Evolutionary conservation across 176 grass and related monocot species (phyloP), one percentile per base, ranked within the genome.

Genomic region (Cenchrus americanus): DNA sequence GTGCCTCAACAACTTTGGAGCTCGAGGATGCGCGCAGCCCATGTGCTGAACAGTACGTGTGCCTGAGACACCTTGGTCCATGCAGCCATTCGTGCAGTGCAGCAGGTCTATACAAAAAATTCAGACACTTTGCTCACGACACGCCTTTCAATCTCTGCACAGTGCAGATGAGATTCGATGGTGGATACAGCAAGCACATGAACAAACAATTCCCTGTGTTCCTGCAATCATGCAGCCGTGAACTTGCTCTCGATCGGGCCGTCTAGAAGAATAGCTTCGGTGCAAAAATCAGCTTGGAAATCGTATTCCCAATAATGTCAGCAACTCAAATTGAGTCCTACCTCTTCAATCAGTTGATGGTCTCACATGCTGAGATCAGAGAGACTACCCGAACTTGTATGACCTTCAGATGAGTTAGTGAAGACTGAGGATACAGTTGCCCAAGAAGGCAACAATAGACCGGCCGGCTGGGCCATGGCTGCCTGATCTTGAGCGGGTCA

Each of bases 1-100:
- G 34, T 37, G 34, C 34, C 34, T 37, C 34, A 24, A 82, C 62
- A 69, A 68, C 71, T 60, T 58, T 66, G 71, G 41, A 69, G 51
- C 24, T 44, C 2, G 6, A 64, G 32, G 21, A 42, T 10, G 17
- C 55, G 5, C 1, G 8, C 55, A 59, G 8, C 54, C 62, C 85
- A 51, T 82, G 62, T 68, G 78, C 22, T 57, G 19, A 6, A n/a
- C 27, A 30, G 27, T n/a, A n/a, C n/a, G n/a, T 30, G 27, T 30
- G 27, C 27, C 27, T 12, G 12, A 69, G 21, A 8, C 51, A 14
- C 41, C 34, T 57, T 49, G 26, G 40, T 47, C 85, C 79, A 37
- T 80, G 48, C 71, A 74, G 18, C 26, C 50, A 54, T 32, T 21
- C 44, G 32, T 2, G n/a, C 14, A 61, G 17, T 37, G 34, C 34